These are phyloP conservation scores for Spinacia oleracea DNA, from an alignment of 179 eudicot genomes.

Conservation along the genomic window DNA sequence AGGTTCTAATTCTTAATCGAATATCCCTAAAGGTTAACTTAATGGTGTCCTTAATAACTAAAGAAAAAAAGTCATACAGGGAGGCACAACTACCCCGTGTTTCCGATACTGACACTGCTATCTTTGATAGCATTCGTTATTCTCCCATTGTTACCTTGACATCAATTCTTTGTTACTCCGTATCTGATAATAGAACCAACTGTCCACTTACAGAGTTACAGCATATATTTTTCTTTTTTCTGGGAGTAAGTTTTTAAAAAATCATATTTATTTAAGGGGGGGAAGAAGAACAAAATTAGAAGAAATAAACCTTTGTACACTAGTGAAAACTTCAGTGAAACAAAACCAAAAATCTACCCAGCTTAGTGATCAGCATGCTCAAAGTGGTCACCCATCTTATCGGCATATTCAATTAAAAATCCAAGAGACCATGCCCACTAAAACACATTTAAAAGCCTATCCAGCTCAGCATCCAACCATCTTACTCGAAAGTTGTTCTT, in stretches of 20 bases:
- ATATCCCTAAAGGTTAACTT: neutral
- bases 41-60: neutral
- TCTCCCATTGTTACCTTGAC: neutral
- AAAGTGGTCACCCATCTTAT: neutral
- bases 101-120: neutral
- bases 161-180: no score
- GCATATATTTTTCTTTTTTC: no score
- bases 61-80: neutral
- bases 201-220: no score
- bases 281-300: no score
- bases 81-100: neutral
- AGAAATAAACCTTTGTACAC: neutral
- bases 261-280: no score
- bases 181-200: no score
- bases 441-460: no score
- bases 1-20: neutral
- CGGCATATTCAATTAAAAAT: neutral
- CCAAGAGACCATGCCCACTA: no score
- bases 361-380: neutral
- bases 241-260: no score
- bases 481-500: neutral
- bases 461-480: no score
- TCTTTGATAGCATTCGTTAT: neutral
- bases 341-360: neutral
- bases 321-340: neutral